A percentile compares a stretch with the other conserved stretches of the same genome.
phyloP scores from a whole-genome alignment of 2,329 filamentous ascomycete species.

The Alternaria sp. region DNA sequence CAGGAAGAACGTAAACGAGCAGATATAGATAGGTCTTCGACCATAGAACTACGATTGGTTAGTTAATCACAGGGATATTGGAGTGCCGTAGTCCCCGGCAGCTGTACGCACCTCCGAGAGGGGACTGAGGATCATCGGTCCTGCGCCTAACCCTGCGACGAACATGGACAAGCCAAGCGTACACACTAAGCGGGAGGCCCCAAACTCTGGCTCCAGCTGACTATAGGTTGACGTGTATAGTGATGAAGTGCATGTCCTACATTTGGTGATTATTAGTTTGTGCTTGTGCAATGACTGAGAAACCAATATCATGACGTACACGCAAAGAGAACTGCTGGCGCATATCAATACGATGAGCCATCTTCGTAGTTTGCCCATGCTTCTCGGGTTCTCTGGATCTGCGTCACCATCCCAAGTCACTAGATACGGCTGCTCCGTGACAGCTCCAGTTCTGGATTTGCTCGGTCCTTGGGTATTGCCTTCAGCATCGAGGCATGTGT shows the following conservation, averaged over 20 bases:
- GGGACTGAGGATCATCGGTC: conserved; percentile 66
- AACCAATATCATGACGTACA: conserved; percentile 67
- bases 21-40: conserved; percentile 80
- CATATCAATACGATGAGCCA: conserved; percentile 83
- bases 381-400: conserved; percentile 79
- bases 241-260: conserved; percentile 83
- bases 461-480: conserved; percentile 29
- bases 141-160: conserved; percentile 75
- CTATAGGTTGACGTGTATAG: conserved; percentile 86
- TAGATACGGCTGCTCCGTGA: conserved; percentile 63
- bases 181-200: conserved; percentile 74
- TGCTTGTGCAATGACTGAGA: not conserved
- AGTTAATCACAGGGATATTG: conserved; percentile 1
- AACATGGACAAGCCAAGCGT: conserved; percentile 85
- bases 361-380: conserved; percentile 70
- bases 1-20: conserved; percentile 76
- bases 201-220: conserved; percentile 79
- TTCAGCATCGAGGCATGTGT: conserved; percentile 47
- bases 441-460: conserved; percentile 29
- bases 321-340: conserved; percentile 78
- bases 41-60: conserved; percentile 72
- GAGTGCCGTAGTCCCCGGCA: conserved; percentile 1
- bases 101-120: conserved; percentile 56
- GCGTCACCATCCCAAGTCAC: conserved; percentile 79
- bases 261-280: conserved; percentile 12